Evolutionary conservation across 208 protist species (phyloP).

Genomic region (Leishmania mexicana): DNA sequence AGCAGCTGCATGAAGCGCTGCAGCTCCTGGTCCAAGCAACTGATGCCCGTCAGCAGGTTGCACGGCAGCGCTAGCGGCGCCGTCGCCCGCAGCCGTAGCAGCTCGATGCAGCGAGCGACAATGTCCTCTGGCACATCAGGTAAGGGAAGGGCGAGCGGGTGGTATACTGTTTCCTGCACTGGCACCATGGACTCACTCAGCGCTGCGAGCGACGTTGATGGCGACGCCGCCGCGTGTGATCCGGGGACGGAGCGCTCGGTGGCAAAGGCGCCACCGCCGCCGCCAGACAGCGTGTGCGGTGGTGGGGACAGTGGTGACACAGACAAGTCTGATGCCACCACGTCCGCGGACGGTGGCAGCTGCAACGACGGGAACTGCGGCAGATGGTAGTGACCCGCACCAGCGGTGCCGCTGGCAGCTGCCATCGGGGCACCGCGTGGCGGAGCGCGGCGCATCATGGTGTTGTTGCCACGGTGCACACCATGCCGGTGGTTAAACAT

Average conservation of each 20-base stretch:
- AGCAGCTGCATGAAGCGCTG: slow-evolving; percentile 35
- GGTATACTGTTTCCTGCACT: slow-evolving; percentile 20
- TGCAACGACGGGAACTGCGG: slow-evolving; percentile 3
- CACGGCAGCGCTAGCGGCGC: slow-evolving; percentile 29
- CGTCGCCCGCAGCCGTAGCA: slow-evolving; percentile 28
- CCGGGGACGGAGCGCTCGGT: background rate
- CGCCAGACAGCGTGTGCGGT: background rate
- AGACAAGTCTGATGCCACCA: background rate
- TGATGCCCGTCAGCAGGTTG: slow-evolving; percentile 32
- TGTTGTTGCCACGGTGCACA: slow-evolving; percentile 14
- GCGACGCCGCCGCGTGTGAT: background rate
- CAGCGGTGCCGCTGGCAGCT: background rate
- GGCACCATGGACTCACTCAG: slow-evolving; percentile 22
- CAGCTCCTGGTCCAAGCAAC: slow-evolving; percentile 36
- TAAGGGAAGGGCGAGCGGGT: slow-evolving; percentile 22
- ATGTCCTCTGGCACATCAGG: slow-evolving; percentile 20
- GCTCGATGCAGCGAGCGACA: slow-evolving; percentile 26
- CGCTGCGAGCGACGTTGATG: slow-evolving; percentile 11
- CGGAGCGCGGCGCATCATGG: slow-evolving; percentile 4
- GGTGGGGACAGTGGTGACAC: background rate
- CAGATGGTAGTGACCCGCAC: background rate
- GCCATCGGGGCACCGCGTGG: slow-evolving; percentile 3
- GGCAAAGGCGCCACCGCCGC: background rate
- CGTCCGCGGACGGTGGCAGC: slow-evolving; percentile 1
- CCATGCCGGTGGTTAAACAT: slow-evolving; percentile 1